phyloP scores from a whole-genome alignment of 75 land plant genomes.

The Pinus tabuliformis region DNA sequence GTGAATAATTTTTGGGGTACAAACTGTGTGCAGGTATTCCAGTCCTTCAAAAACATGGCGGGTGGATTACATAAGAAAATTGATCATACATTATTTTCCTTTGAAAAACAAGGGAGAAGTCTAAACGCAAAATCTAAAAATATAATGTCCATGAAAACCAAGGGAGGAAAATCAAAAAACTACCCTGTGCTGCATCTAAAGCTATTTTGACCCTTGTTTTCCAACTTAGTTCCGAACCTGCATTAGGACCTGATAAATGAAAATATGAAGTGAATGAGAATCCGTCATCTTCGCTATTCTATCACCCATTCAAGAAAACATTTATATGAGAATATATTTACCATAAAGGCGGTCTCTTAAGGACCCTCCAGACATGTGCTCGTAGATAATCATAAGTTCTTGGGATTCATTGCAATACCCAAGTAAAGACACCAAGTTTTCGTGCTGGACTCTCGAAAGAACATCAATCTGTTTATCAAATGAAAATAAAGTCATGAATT shows the following conservation, averaged over 20 bases:
- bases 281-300: no score
- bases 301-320: not conserved
- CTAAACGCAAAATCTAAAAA: no score
- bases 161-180: no score
- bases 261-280: no score
- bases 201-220: not conserved
- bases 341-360: slow-evolving; percentile 37
- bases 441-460: slow-evolving; percentile 18
- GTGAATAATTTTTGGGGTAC: not conserved
- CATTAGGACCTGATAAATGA: no score
- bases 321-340: not conserved
- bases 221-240: not conserved
- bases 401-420: slow-evolving; percentile 39
- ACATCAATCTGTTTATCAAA: not conserved
- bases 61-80: no score
- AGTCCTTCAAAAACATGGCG: not conserved
- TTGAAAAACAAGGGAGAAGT: no score
- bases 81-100: no score
- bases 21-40: not conserved
- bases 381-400: slow-evolving; percentile 17
- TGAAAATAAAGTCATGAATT: not conserved
- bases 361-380: slow-evolving; percentile 36
- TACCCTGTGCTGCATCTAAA: not conserved
- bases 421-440: slow-evolving; percentile 22
- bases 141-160: no score